A percentile compares a stretch with the other conserved stretches of the same genome.
phyloP scores from a whole-genome alignment of 345 rosid species.

The Heritiera fomes region DNA sequence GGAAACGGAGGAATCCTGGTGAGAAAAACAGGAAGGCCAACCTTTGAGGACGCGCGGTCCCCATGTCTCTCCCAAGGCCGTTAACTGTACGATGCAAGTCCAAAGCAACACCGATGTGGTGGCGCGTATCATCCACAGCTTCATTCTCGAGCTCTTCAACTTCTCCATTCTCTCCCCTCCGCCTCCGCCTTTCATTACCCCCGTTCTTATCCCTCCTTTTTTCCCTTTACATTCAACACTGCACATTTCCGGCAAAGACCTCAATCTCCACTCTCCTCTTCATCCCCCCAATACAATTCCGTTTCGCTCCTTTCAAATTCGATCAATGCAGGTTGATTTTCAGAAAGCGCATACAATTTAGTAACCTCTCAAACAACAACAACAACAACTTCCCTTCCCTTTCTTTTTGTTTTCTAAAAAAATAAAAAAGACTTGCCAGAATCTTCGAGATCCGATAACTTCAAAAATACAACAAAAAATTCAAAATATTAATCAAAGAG shows the following conservation, averaged over 20 bases:
- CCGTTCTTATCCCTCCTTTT: constrained; percentile 44
- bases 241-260: constrained; percentile 39
- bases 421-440: not conserved
- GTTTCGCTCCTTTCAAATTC: not conserved
- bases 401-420: not conserved
- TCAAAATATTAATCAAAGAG: constrained; percentile 7
- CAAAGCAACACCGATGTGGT: constrained; percentile 82
- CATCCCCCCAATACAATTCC: not conserved
- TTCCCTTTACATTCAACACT: constrained; percentile 40
- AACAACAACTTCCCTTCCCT: not conserved
- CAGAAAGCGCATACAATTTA: not conserved
- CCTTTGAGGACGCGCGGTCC: constrained; percentile 84
- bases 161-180: constrained; percentile 51
- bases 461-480: constrained; percentile 13
- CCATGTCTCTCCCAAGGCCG: constrained; percentile 88
- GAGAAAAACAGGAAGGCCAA: constrained; percentile 78
- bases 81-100: constrained; percentile 92
- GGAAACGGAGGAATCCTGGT: constrained; percentile 40
- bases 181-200: constrained; percentile 39
- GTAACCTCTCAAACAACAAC: not conserved
- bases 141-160: constrained; percentile 62
- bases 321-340: constrained; percentile 35
- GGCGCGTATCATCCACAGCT: constrained; percentile 91
- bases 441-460: constrained; percentile 36
- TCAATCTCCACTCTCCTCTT: constrained; percentile 14